These are phyloP conservation scores for Diaporthe velutina DNA, from an alignment of 2,329 filamentous ascomycete genomes.

Conservation along the genomic window DNA sequence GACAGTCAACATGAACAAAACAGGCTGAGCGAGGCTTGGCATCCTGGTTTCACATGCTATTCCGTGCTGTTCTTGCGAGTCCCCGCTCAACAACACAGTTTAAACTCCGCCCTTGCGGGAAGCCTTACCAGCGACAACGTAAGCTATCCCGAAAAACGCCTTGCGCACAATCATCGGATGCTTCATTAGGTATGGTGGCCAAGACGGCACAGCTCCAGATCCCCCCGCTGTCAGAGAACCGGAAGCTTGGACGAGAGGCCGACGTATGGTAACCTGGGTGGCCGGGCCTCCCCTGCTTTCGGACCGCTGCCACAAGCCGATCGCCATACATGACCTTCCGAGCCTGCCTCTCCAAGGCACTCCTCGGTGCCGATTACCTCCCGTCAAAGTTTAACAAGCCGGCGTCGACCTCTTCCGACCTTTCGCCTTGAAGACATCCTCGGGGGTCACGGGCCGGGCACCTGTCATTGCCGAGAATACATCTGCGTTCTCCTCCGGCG, in stretches of 20 bases:
- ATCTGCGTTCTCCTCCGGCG: constrained; percentile 12
- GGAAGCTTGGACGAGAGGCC: constrained; percentile 7
- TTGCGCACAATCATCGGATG: constrained; percentile 20
- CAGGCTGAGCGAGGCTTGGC: constrained; percentile 26
- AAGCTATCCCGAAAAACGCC: constrained; percentile 21
- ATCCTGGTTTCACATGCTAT: constrained; percentile 20
- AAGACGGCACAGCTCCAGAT: constrained; percentile 11
- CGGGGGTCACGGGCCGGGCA: constrained; percentile 22
- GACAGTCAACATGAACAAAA: neutral
- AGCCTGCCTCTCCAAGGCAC: neutral
- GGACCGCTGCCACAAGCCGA: neutral
- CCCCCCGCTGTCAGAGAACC: constrained; percentile 18
- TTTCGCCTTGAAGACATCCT: constrained; percentile 18
- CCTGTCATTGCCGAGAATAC: constrained; percentile 37
- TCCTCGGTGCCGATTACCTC: neutral
- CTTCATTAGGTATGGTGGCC: constrained; percentile 23
- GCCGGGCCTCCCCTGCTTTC: constrained; percentile 18
- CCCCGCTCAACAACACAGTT: neutral
- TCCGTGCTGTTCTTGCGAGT: constrained; percentile 15
- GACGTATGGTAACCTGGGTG: neutral
- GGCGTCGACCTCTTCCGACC: neutral
- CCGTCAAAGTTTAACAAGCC: neutral
- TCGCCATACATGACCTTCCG: neutral
- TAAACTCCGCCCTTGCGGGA: constrained; percentile 6
- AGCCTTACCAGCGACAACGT: constrained; percentile 11